Base-by-base conservation (phyloP, 768 basidiomycete genomes). In the Lactifluus subvellereus region DNA sequence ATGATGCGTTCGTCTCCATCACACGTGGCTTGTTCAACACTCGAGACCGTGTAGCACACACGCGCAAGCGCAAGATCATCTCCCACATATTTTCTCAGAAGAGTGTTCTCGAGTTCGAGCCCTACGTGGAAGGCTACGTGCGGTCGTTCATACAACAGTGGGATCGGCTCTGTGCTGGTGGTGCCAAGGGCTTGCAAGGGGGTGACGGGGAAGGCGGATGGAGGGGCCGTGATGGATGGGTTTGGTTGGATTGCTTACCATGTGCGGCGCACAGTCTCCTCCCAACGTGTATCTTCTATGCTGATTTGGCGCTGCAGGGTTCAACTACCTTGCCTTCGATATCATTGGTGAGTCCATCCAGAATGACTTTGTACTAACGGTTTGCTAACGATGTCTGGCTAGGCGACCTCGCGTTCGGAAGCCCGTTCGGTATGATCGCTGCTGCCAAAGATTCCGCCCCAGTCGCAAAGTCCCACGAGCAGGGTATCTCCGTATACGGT, bases 31-130 rank as follows among this genome's bases (percentile, higher is more conserved):
- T 90, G 18, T 89, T 90, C 79, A 88, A 86, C 69, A 87, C 86
- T 16, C 83, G 89, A 47, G 81, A 88, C 71, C 83, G 90, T 32
- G 70, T 71, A 2, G 88, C 90, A 59, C 91, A 94, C 70, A 79
- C 89, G 3, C 84, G 92, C 48, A 94, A 94, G 74, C 85, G 92
- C 76, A 96, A 96, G 76, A 90, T 97, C 64, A 83, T 96, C 51
- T 87, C 90, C 0, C 84, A 90, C 70, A 87, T 91, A 69, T 91
- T 91, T 74, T 86, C 87, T 1, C 87, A 89, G 71, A 94, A 94
- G 77, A 89, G 74, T 59, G 91, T 96, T 4, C 72, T 90, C 62
- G 89, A 91, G 68, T 95, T 96, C 64, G 91, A 94, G 72, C 89
- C 90, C 0, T 83, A 91, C 63, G 82, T 93, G 60, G 77, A 83